Evolutionary conservation across 2,329 filamentous ascomycete genomes (phyloP), one percentile per base, ranked within the genome.

Genomic region (Trichophaea hybrida): DNA sequence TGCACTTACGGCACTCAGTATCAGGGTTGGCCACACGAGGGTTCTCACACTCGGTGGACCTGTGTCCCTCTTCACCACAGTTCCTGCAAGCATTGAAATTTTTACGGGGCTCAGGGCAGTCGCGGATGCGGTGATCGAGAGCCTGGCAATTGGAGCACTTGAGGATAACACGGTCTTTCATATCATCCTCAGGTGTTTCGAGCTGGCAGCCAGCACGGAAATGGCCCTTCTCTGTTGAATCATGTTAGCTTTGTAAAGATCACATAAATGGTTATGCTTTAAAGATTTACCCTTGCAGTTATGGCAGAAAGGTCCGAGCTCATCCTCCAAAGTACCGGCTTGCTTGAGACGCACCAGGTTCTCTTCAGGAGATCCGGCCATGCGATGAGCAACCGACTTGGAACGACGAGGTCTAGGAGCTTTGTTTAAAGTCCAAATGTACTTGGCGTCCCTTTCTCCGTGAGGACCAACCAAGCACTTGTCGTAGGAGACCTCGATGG

Each of bases 401-500:
- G 79, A 79, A 2, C 81, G 78, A 17, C 73, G 70, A 0, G 83
- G 78, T 64, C 79, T 79, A 35, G 76, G 71, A 1, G 75, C 76
- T 65, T 82, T 81, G 53, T 84, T 80, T 68, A 83, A 81, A 0
- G 79, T 79, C 54, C 87, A 74, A 0, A 77, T 78, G 66, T 78
- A 86, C 69, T 81, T 82, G 71, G 81, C 82, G 59, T 78, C 77
- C 17, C 84, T 73, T 62, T 84, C 80, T 4, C 84, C 84, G 68
- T 87, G 83, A 1, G 86, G 73, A 64, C 87, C 83, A 80, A 87
- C 84, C 71, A 85, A 83, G 61, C 81, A 85, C 65, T 82, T 77
- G 4, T 81, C 80, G 1, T 72, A 69, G 0, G 75, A 69, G 34
- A 85, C 70, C 37, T 78, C 72, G 64, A 79, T 78, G 73, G 85